Evolutionary conservation across 768 basidiomycete genomes (phyloP).

Genomic region (Macrolepiota fuliginosa): DNA sequence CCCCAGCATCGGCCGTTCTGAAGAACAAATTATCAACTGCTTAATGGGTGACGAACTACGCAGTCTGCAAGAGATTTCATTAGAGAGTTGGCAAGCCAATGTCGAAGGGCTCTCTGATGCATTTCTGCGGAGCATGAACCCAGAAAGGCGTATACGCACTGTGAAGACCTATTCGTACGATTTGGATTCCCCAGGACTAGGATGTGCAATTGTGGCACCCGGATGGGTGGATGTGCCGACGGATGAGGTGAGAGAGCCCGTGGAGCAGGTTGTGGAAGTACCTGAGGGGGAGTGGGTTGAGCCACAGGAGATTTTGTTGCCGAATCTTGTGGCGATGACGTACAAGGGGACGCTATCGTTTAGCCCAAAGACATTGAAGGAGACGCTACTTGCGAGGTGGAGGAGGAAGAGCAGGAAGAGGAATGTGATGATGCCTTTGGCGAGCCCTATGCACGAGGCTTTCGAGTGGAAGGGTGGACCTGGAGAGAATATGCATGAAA

Average conservation of each 20-base stretch:
- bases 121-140: constrained; percentile 12
- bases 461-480: neutral
- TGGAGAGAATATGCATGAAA: no score
- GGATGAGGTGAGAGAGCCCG: constrained; percentile 4
- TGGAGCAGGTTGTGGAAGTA: constrained; percentile 2
- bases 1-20: constrained; percentile 8
- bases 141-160: constrained; percentile 8
- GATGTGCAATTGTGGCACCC: neutral
- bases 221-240: constrained; percentile 5
- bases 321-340: neutral
- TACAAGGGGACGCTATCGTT: constrained; percentile 9
- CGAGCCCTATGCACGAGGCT: neutral
- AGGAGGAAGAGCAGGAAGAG: constrained; percentile 1
- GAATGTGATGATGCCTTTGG: neutral
- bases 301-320: constrained; percentile 8
- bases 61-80: constrained; percentile 1
- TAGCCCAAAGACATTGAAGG: neutral
- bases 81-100: constrained; percentile 13
- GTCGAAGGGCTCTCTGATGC: constrained; percentile 9
- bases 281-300: constrained; percentile 2
- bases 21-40: constrained; percentile 5
- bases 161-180: constrained; percentile 9
- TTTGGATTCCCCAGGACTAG: neutral
- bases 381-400: constrained; percentile 6
- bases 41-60: neutral